Base-by-base conservation (phyloP, 148 eudicot species). In the Persicaria maculosa region DNA sequence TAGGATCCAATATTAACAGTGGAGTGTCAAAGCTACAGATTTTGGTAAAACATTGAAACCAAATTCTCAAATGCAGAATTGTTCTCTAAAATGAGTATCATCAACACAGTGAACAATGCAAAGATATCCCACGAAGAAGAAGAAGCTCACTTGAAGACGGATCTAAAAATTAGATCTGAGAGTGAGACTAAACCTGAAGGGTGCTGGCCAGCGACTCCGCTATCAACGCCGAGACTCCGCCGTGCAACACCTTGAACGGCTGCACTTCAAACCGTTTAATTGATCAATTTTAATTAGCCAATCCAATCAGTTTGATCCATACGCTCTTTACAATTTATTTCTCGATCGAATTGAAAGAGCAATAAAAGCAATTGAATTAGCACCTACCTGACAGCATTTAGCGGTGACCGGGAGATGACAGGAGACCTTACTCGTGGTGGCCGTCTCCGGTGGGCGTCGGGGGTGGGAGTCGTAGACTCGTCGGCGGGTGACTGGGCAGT, bases 191-290 rank as follows among this genome's bases (percentile, higher is more conserved):
- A 11, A 86, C 95, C 90, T 90, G 92, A 80, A 91, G 83, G 67
- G 90, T 82, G 47, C 93, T 91, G 57, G 93, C 93, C 47, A 91
- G 78, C 22, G 85, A 77, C 80, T 89, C 92, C n/a, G 93, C 81
- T 75, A 91, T 88, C 74, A 91, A 16, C 5, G 97, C 93, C 46
- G 91, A 91, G 15, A 89, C 92, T 25, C 97, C 97, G 12, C 97
- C 92, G 68, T 89, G 91, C 58, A 92, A 79, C 75, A 89, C 92
- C 85, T 88, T 85, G 78, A 89, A 92, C 0, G 97, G 92, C 97
- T 91, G 86, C 69, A 11, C 45, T 15, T 61, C 59, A 67, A 19
- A 5, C 20, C 73, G 15, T 19, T 43, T 11, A 48, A 48, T 4
- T 20, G 25, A 22, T 50, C 14, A 25, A 50, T 50, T 73, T 3